These are phyloP conservation scores for Coemansia sp. DNA, from an alignment of 192 early-diverging fungal genomes.

Conservation along the genomic window DNA sequence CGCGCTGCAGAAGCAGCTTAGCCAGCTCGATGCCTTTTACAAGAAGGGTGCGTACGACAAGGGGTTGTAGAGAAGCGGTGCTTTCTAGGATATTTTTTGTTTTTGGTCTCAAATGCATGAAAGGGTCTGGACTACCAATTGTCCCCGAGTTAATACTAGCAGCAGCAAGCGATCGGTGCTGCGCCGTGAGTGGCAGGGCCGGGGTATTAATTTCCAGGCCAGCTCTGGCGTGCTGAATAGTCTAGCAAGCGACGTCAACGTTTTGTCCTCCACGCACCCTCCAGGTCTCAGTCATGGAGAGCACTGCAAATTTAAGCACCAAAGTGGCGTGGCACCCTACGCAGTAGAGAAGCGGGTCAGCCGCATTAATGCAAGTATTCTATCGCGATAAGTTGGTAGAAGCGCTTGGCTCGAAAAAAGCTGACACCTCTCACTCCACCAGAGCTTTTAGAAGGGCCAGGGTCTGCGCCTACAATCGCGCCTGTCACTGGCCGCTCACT, in stretches of 20 bases:
- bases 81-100: not conserved
- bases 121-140: not conserved
- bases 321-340: not conserved
- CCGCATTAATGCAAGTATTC: not conserved
- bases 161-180: not conserved
- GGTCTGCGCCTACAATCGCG: not conserved
- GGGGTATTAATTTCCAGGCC: not conserved
- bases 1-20: conserved; percentile 73
- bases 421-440: not conserved
- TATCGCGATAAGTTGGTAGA: not conserved
- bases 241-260: not conserved
- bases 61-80: conserved; percentile 29
- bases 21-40: conserved; percentile 63
- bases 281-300: not conserved
- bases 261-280: not conserved
- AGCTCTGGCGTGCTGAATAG: not conserved
- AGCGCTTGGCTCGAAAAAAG: not conserved
- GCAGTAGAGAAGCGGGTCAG: not conserved
- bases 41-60: conserved; percentile 46
- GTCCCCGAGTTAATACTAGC: not conserved
- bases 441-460: not conserved
- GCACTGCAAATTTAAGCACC: not conserved
- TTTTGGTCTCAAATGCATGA: not conserved
- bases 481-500: not conserved
- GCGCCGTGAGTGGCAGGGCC: not conserved